Percentiles rank a stretch among this genome's conserved stretches.
Conservation (phyloP, 2,329 filamentous ascomycete species). For the Biscogniauxia mediterranea region DNA sequence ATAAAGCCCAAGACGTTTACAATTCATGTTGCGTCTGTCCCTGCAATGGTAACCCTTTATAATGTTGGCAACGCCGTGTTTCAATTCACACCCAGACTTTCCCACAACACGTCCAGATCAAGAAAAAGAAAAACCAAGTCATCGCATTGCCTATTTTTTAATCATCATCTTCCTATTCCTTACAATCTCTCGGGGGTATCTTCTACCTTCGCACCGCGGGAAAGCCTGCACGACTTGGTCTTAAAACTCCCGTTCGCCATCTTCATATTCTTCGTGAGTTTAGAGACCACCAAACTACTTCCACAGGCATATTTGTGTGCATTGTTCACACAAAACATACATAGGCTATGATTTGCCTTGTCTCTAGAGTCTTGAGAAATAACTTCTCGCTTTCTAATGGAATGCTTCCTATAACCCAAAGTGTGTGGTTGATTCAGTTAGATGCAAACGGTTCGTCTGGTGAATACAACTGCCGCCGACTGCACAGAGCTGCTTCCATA, state of each 20-base stretch:
- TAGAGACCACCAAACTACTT: background rate
- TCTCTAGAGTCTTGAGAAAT: background rate
- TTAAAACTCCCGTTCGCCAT: constrained; percentile 4
- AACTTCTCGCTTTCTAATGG: background rate
- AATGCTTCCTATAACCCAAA: background rate
- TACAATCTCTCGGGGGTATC: constrained; percentile 10
- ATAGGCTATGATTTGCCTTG: background rate
- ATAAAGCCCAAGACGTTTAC: constrained; percentile 8
- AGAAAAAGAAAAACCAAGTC: background rate
- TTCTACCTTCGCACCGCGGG: constrained; percentile 3
- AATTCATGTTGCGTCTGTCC: constrained; percentile 11
- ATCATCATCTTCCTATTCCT: background rate
- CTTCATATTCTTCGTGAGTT: constrained; percentile 13
- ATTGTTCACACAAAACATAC: background rate
- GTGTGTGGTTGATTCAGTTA: background rate
- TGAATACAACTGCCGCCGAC: background rate
- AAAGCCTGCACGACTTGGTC: constrained; percentile 3
- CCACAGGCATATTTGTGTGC: background rate
- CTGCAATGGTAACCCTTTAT: background rate
- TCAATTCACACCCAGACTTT: constrained; percentile 1
- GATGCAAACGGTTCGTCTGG: constrained; percentile 1
- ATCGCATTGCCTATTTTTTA: constrained; percentile 1
- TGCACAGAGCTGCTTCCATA: background rate
- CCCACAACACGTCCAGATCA: too few species aligned
- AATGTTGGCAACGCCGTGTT: background rate